Evolutionary conservation across 139 green algal species (phyloP).

Genomic region (Tetradesmus obliquus): DNA sequence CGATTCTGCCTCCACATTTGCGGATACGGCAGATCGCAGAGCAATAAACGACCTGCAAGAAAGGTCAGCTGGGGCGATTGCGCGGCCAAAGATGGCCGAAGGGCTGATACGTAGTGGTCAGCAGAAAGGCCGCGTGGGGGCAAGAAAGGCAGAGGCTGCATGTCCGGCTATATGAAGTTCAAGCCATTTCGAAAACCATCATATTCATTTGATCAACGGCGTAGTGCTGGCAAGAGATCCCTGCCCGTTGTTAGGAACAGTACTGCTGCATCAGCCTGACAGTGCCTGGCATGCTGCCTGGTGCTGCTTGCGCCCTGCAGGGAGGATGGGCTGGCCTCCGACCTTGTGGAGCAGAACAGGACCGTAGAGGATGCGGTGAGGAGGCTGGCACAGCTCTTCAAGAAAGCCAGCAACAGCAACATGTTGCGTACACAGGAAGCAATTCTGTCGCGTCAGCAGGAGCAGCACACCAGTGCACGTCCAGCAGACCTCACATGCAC

Average conservation of each 20-base stretch:
- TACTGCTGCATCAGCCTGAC: neutral
- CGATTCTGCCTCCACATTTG: neutral
- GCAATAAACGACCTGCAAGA: neutral
- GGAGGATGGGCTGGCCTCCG: neutral
- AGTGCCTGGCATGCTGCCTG: neutral
- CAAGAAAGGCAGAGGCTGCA: neutral
- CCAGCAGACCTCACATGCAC: too few species aligned
- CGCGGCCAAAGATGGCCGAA: too few species aligned
- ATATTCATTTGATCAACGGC: neutral
- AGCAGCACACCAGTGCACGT: neutral
- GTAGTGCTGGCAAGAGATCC: neutral
- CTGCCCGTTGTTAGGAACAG: neutral
- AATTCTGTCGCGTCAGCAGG: neutral
- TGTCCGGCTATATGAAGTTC: neutral
- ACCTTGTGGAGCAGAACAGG: conserved; percentile 4
- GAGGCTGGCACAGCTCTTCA: too few species aligned
- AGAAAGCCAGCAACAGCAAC: too few species aligned
- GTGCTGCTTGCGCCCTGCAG: neutral
- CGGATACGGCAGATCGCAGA: neutral
- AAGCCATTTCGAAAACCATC: neutral
- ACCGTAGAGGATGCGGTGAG: conserved; percentile 27
- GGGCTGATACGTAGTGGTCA: neutral
- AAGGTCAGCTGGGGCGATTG: neutral
- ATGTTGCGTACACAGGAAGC: neutral
- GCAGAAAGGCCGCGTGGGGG: neutral